Evolutionary conservation across 371 early-diverging fungal species (phyloP), one percentile per base, ranked within the genome.

Genomic region (Apophysomyces variabilis): DNA sequence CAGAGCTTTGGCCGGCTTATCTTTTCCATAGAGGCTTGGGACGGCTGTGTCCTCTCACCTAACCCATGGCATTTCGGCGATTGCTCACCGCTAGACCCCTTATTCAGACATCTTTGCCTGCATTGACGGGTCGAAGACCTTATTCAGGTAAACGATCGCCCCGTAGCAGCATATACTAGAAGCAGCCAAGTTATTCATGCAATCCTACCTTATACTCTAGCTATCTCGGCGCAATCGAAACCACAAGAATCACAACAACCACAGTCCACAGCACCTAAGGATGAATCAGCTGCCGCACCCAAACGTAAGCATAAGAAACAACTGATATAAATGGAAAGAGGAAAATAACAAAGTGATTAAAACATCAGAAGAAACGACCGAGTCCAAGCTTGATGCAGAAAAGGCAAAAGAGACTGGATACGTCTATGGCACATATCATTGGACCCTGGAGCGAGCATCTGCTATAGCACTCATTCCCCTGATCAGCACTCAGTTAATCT

Each of bases 381-480:
- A 11, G 3, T 7, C 47, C 18, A 47, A 47, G 18, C n/a, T 18
- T 16, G n/a, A 47, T 47, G 35, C 47, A 16, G 44, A 32, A 45
- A 45, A 61, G 26, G 5, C 8, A 13, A 35, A 41, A 38, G 68
- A 71, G 59, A 36, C 56, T 11, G 65, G 71, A 35, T 71, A 71
- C 62, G 56, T 39, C 44, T 41, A 65, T 66, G 81, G 81, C 7
- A 67, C 81, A 13, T 72, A 68, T 60, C 82, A 77, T 45, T 82
- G 82, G 82, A 79, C 76, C 16, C 39, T 75, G 63, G 98, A 97
- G 77, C 91, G 97, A 32, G 88, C 84, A 14, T 72, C 95, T 37
- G 86, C 94, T n/a, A 43, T 94, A 32, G 80, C 89, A 7, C 75
- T 92, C 66, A 73, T 95, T 46, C 96, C 96, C 11, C 72, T 96